Evolutionary conservation across 192 early-diverging fungal genomes (phyloP).

Genomic region (Entomortierella beljakovae): DNA sequence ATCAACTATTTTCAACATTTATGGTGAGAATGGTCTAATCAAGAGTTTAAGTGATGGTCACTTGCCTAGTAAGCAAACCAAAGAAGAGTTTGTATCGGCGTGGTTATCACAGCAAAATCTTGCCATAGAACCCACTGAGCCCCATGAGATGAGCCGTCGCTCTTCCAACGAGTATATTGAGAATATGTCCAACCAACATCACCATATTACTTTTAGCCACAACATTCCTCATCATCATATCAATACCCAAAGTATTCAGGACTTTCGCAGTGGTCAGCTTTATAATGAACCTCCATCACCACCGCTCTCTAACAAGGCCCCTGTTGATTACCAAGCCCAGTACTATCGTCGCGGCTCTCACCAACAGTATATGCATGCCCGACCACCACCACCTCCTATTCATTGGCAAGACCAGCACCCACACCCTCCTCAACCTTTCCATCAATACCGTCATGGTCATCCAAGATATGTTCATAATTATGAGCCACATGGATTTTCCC

Average conservation of each 20-base stretch:
- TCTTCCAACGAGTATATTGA: not conserved
- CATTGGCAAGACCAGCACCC: conserved; percentile 2
- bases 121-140: not conserved
- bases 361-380: not conserved
- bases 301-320: not conserved
- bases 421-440: not conserved
- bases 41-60: conserved; percentile 43
- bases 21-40: not conserved
- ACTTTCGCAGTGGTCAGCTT: no score
- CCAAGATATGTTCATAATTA: not conserved
- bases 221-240: not conserved
- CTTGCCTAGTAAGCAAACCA: conserved; percentile 19
- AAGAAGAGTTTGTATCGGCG: conserved; percentile 26
- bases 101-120: conserved; percentile 31
- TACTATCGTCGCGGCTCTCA: conserved; percentile 11
- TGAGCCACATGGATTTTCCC: not conserved
- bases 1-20: conserved; percentile 4
- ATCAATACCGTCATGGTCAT: not conserved
- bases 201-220: not conserved
- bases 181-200: not conserved
- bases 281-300: conserved; percentile 6
- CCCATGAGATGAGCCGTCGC: not conserved
- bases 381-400: not conserved
- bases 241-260: not conserved
- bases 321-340: not conserved